phyloP scores from a whole-genome alignment of 805 yeast genomes.

The Myxozyma geophila region DNA sequence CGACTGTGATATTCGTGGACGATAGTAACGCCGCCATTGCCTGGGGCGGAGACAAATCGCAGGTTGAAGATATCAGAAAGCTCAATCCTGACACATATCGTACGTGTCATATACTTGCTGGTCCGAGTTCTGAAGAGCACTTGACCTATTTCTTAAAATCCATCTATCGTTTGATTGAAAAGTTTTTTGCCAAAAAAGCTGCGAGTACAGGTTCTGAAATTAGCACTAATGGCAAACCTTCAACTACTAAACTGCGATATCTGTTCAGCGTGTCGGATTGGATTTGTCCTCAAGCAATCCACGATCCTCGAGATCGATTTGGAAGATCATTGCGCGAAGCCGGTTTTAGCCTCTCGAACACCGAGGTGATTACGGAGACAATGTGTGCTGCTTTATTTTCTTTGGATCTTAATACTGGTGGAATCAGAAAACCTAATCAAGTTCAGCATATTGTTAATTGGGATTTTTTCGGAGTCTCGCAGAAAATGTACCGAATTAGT shows the following conservation, averaged over 20 bases:
- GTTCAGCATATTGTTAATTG: constrained; percentile 20
- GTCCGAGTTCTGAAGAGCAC: constrained; percentile 3
- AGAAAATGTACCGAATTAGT: constrained; percentile 19
- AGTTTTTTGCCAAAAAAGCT: not conserved
- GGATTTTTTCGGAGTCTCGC: constrained; percentile 23
- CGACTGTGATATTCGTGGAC: constrained; percentile 22
- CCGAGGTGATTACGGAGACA: constrained; percentile 27
- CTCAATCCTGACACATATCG: not conserved
- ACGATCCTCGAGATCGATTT: constrained; percentile 16
- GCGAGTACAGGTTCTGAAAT: not conserved
- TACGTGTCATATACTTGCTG: not conserved
- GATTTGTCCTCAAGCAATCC: not conserved
- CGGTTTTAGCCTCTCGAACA: constrained; percentile 10
- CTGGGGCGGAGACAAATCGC: constrained; percentile 23
- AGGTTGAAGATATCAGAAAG: not conserved
- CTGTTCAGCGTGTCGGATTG: not conserved
- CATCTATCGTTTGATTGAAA: not conserved
- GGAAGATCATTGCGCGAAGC: constrained; percentile 12
- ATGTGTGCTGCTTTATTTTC: constrained; percentile 30
- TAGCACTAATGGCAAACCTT: not conserved
- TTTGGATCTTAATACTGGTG: constrained; percentile 20
- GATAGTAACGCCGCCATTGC: constrained; percentile 1
- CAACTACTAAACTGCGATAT: not conserved
- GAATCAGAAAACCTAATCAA: constrained; percentile 13
- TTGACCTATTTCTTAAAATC: not conserved